Conservation (phyloP, 257 asterid species). For the Penstemon eatonii region DNA sequence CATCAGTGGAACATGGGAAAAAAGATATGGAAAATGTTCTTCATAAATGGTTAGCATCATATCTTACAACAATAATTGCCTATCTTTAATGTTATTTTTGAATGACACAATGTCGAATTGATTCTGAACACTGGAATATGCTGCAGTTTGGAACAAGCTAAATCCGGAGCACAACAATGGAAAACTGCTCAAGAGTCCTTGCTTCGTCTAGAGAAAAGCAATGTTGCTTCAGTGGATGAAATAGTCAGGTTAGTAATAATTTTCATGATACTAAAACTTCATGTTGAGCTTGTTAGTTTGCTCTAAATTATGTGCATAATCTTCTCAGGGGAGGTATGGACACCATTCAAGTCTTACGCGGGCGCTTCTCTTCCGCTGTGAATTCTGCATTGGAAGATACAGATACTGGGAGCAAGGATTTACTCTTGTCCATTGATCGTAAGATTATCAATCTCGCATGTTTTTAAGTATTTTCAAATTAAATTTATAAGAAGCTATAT, state of each 20-base stretch:
- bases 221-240: slow-evolving; percentile 68
- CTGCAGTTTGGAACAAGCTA: slow-evolving; percentile 86
- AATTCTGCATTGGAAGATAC: slow-evolving; percentile 75
- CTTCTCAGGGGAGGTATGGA: slow-evolving; percentile 74
- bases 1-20: slow-evolving; percentile 72
- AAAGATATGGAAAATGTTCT: slow-evolving; percentile 65
- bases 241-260: slow-evolving; percentile 61
- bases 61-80: background rate
- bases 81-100: background rate
- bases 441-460: slow-evolving; percentile 33
- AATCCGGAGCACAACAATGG: slow-evolving; percentile 89
- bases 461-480: background rate
- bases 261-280: slow-evolving; percentile 5
- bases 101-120: background rate
- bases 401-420: slow-evolving; percentile 73
- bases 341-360: slow-evolving; percentile 66
- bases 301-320: slow-evolving; percentile 4
- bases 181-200: slow-evolving; percentile 72
- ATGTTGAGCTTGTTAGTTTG: slow-evolving; percentile 12
- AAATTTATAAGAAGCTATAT: background rate
- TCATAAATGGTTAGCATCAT: slow-evolving; percentile 64
- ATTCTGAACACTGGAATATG: slow-evolving; percentile 20
- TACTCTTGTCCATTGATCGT: slow-evolving; percentile 86
- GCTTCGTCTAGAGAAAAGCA: slow-evolving; percentile 66
- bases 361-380: slow-evolving; percentile 70